phyloP scores from a whole-genome alignment of 371 early-diverging fungal species.

The Parasitella parasitica region DNA sequence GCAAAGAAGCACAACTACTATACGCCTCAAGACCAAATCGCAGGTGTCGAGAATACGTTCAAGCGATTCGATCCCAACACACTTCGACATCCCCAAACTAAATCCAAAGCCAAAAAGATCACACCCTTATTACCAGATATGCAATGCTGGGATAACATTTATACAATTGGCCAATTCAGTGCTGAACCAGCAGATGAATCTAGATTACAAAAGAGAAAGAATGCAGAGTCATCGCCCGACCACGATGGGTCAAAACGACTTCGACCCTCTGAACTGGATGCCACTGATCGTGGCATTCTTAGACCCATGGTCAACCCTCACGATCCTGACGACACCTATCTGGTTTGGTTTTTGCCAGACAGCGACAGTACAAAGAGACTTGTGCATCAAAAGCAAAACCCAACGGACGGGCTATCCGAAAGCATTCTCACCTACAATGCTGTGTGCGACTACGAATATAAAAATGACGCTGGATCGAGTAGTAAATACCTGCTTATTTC shows the following conservation, averaged over 20 bases:
- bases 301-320: constrained; percentile 57
- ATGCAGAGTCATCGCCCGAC: not conserved
- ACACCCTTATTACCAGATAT: constrained; percentile 80
- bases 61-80: constrained; percentile 43
- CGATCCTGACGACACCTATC: constrained; percentile 49
- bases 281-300: constrained; percentile 58
- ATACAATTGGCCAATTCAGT: constrained; percentile 71
- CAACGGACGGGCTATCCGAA: constrained; percentile 16
- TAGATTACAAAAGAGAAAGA: constrained; percentile 27
- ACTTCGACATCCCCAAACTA: constrained; percentile 75
- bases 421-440: constrained; percentile 31
- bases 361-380: constrained; percentile 31
- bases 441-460: constrained; percentile 45
- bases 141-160: constrained; percentile 63
- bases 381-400: constrained; percentile 32
- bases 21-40: constrained; percentile 62
- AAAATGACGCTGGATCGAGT: constrained; percentile 32
- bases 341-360: constrained; percentile 53
- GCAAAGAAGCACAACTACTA: constrained; percentile 35
- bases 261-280: constrained; percentile 32
- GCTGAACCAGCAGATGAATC: constrained; percentile 66
- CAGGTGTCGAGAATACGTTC: constrained; percentile 74
- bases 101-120: constrained; percentile 71
- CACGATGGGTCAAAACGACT: constrained; percentile 1
- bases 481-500: constrained; percentile 32